Evolutionary conservation across 2,329 filamentous ascomycete genomes (phyloP).

Genomic region (Dothideomycetes sp.): DNA sequence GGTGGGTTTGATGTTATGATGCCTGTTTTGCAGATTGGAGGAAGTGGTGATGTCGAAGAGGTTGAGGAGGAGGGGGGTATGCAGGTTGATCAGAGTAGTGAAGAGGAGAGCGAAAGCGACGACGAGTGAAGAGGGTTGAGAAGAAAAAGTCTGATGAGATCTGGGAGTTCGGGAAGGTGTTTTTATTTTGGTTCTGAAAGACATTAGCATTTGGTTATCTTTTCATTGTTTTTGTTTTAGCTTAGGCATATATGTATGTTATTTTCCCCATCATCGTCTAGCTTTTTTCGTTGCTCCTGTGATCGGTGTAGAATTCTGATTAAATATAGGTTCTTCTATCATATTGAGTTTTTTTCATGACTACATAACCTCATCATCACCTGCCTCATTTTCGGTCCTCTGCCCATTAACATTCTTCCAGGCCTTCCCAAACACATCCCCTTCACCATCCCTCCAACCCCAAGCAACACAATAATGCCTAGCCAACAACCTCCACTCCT

Average conservation of each 20-base stretch:
- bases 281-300: no score
- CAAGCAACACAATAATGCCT: constrained; percentile 84
- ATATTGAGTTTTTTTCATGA: no score
- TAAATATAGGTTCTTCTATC: no score
- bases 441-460: constrained; percentile 60
- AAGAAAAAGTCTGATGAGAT: background rate
- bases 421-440: constrained; percentile 10
- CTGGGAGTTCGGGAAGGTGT: no score
- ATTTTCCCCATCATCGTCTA: no score
- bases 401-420: constrained; percentile 13
- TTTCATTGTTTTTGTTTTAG: no score
- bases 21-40: constrained; percentile 7
- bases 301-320: no score
- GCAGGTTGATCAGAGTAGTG: constrained; percentile 11
- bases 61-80: constrained; percentile 7
- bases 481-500: constrained; percentile 83
- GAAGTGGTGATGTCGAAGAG: background rate
- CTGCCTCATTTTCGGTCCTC: constrained; percentile 13
- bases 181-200: no score
- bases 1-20: constrained; percentile 80
- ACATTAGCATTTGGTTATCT: no score
- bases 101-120: constrained; percentile 11
- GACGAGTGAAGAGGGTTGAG: constrained; percentile 7
- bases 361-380: constrained; percentile 14
- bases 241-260: no score